These are phyloP conservation scores for Epichloe hybrida DNA, from an alignment of 2,329 filamentous ascomycete genomes.

Conservation along the genomic window DNA sequence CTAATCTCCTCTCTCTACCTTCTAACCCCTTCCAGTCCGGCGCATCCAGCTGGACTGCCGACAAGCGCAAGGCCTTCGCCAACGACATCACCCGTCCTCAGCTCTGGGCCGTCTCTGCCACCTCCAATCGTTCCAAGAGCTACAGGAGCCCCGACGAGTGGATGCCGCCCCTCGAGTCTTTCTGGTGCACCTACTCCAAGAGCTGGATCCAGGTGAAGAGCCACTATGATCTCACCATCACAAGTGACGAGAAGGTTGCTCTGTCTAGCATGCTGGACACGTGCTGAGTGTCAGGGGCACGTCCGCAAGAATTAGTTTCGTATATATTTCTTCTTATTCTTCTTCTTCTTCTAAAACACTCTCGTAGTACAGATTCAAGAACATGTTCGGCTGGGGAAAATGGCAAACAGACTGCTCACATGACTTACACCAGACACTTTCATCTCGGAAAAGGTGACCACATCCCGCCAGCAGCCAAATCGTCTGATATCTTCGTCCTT, in stretches of 20 bases:
- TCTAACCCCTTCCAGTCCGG: constrained; percentile 39
- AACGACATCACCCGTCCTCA: constrained; percentile 68
- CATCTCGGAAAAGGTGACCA: no score
- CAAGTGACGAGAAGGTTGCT: constrained; percentile 56
- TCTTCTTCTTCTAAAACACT: no score
- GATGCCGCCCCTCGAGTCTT: constrained; percentile 56
- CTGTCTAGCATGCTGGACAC: constrained; percentile 31
- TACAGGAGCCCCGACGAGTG: constrained; percentile 61
- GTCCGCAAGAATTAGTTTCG: background rate
- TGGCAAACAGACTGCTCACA: background rate
- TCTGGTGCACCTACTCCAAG: constrained; percentile 66
- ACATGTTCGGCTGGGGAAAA: background rate
- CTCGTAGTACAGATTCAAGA: background rate
- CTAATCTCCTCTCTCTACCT: background rate
- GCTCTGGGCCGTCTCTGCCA: constrained; percentile 66
- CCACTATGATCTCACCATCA: constrained; percentile 55
- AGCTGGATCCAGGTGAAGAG: constrained; percentile 71
- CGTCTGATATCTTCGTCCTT: background rate
- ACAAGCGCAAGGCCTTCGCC: constrained; percentile 53
- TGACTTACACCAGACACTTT: background rate
- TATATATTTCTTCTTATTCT: background rate
- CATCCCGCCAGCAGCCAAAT: background rate
- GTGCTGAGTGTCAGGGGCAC: constrained; percentile 11
- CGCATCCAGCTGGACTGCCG: constrained; percentile 57
- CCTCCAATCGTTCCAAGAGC: constrained; percentile 61